These are phyloP conservation scores for Alopecurus myosuroides DNA, from an alignment of 176 grass and related monocot genomes.

Conservation along the genomic window DNA sequence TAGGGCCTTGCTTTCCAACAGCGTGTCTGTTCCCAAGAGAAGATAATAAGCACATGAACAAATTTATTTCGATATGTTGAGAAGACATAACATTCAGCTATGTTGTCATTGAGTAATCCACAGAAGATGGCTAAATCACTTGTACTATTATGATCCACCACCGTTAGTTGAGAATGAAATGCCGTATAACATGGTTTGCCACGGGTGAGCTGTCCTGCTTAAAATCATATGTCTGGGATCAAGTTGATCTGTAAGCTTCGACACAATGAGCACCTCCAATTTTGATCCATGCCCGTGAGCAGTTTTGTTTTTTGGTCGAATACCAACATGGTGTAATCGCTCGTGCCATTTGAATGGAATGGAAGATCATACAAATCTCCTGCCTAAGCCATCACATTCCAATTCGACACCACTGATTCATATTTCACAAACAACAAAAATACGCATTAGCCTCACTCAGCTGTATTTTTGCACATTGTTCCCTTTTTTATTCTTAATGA, in stretches of 20 bases:
- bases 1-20: conserved; percentile 81
- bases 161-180: not conserved
- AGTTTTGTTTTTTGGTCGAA: not conserved
- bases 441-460: not conserved
- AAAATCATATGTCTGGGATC: not conserved
- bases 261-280: not conserved
- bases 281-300: not conserved
- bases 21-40: conserved; percentile 47
- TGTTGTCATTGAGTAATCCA: not conserved
- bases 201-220: not conserved
- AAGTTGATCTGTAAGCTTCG: not conserved
- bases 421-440: not conserved
- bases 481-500: not conserved
- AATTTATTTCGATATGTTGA: not conserved
- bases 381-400: not conserved
- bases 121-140: not conserved
- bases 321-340: not conserved
- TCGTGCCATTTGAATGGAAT: not conserved
- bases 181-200: not conserved
- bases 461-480: not conserved
- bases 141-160: not conserved
- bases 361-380: not conserved
- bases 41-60: not conserved
- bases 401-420: not conserved
- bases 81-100: not conserved